Conservation (phyloP, 176 grass and related monocot genomes). For the Echinochloa phyllopogon region DNA sequence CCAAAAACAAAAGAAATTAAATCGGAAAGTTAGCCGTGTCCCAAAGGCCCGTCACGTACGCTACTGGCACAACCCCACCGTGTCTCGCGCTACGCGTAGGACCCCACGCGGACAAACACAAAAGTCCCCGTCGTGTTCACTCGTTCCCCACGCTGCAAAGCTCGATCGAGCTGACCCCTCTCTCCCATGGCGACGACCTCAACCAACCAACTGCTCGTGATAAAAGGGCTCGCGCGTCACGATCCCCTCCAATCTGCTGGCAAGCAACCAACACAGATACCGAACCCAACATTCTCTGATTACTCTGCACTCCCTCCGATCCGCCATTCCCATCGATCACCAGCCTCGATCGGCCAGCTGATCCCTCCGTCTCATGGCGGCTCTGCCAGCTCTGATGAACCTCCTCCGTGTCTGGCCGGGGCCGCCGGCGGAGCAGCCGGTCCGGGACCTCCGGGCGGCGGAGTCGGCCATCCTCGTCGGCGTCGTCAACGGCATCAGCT, state of each 20-base stretch:
- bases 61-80: neutral
- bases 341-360: neutral
- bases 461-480: conserved; percentile 18
- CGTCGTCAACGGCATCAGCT: conserved; percentile 15
- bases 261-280: neutral
- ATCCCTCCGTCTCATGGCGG: neutral
- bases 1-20: no score
- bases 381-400: neutral
- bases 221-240: neutral
- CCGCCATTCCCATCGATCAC: neutral
- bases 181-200: neutral
- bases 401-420: neutral
- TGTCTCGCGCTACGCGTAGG: neutral
- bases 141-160: neutral
- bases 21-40: no score
- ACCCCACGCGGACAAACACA: neutral
- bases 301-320: neutral
- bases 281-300: neutral
- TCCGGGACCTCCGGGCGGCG: neutral
- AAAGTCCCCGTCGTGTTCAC: neutral
- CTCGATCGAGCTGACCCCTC: neutral
- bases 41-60: neutral
- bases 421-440: neutral
- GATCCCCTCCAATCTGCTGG: neutral
- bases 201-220: neutral